phyloP scores from a whole-genome alignment of 2,329 filamentous ascomycete genomes.

The Helminthosporium solani region DNA sequence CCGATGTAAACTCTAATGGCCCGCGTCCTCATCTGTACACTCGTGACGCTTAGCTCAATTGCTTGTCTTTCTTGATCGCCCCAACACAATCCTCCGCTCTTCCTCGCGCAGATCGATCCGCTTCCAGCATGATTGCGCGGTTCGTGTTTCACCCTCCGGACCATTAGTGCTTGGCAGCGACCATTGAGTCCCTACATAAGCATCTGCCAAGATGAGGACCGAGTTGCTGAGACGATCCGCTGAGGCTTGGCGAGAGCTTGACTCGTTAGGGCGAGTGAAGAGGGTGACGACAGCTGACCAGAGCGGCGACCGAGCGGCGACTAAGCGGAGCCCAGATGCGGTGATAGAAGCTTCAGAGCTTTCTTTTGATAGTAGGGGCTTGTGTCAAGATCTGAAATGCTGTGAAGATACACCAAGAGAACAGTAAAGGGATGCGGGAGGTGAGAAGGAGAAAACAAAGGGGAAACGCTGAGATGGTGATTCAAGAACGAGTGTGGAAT shows the following conservation, averaged over 20 bases:
- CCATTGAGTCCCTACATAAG: background rate
- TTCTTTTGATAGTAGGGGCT: no score
- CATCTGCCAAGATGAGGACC: background rate
- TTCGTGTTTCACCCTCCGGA: conserved; percentile 3
- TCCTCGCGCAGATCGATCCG: background rate
- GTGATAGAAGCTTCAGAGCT: no score
- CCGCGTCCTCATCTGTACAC: no score
- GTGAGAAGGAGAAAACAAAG: background rate
- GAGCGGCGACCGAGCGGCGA: background rate
- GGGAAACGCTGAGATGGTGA: background rate
- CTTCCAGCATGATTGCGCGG: background rate
- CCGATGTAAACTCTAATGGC: no score
- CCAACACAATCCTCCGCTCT: background rate
- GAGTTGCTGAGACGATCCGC: background rate
- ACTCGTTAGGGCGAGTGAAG: background rate
- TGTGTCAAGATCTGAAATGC: conserved; percentile 1
- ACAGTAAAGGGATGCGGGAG: no score
- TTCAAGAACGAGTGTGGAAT: background rate
- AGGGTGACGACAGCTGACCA: background rate
- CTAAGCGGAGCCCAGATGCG: no score
- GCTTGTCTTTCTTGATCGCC: no score
- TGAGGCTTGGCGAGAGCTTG: conserved; percentile 5
- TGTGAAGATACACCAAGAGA: no score
- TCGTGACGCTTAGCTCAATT: no score
- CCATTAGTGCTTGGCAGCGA: background rate